phyloP scores from a whole-genome alignment of 2,329 filamentous ascomycete genomes.

The Fusarium chlamydosporum region DNA sequence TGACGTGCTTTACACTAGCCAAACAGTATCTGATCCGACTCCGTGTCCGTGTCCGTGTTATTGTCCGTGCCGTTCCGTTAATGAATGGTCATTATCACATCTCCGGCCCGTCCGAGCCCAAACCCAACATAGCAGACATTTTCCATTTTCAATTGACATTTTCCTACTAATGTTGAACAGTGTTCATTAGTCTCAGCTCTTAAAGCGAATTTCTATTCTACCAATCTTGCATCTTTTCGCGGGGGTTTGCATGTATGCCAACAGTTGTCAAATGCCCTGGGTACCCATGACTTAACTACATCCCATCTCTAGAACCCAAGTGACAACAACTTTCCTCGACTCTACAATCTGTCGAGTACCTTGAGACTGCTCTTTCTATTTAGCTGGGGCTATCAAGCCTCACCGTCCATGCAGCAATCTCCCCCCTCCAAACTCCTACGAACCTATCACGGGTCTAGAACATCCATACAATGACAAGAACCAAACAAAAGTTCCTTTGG shows the following conservation, averaged over 20 bases:
- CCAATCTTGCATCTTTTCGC: too few species aligned
- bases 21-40: slow-evolving; percentile 6
- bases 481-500: not conserved
- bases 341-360: too few species aligned
- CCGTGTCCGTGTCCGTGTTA: slow-evolving; percentile 13
- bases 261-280: not conserved
- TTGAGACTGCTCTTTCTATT: not conserved
- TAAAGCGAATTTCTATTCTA: not conserved
- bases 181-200: not conserved
- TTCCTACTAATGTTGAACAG: not conserved
- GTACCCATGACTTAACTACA: not conserved
- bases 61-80: not conserved
- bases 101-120: not conserved
- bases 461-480: not conserved
- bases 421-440: not conserved
- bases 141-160: too few species aligned
- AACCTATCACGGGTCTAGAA: not conserved
- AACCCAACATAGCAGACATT: slow-evolving; percentile 1
- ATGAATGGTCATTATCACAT: not conserved
- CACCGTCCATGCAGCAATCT: not conserved
- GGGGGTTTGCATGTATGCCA: not conserved
- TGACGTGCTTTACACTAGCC: slow-evolving; percentile 1
- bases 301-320: not conserved
- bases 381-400: not conserved
- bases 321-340: not conserved